phyloP scores from a whole-genome alignment of 2,329 filamentous ascomycete genomes.

The Fusarium mangiferae region DNA sequence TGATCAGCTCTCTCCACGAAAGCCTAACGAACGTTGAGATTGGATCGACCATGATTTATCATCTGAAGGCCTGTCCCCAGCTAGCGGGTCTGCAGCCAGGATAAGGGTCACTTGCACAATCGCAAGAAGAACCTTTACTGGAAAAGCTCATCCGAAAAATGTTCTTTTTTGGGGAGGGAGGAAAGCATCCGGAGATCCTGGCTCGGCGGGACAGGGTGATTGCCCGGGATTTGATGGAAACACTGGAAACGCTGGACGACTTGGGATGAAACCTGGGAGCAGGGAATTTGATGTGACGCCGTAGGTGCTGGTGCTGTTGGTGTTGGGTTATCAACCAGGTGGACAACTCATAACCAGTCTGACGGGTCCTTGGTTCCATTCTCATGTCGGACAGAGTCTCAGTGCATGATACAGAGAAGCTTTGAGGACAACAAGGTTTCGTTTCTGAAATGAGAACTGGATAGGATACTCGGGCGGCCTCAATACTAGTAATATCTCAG shows the following conservation, averaged over 20 bases:
- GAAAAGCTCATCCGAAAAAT: constrained; percentile 28
- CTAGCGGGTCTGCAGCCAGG: constrained; percentile 2
- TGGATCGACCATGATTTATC: constrained; percentile 6
- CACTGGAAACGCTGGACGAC: constrained; percentile 24
- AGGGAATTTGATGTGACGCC: not conserved
- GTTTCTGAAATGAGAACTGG: not conserved
- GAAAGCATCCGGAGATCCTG: constrained; percentile 31
- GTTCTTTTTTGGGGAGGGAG: constrained; percentile 10
- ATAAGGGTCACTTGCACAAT: constrained; percentile 5
- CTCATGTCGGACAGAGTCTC: constrained; percentile 2
- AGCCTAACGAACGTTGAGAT: constrained; percentile 33
- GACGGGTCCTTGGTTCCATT: constrained; percentile 14
- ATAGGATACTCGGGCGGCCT: not conserved
- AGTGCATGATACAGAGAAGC: not conserved
- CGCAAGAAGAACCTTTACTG: constrained; percentile 19
- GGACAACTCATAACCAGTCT: constrained; percentile 7
- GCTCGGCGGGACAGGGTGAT: constrained; percentile 5
- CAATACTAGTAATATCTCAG: constrained; percentile 10
- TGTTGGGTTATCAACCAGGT: constrained; percentile 6
- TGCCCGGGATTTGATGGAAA: constrained; percentile 12
- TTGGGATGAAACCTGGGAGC: constrained; percentile 34
- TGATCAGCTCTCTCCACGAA: not conserved
- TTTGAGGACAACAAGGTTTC: not conserved
- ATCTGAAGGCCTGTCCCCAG: constrained; percentile 14
- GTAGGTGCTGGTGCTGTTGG: not conserved